Evolutionary conservation across 1,284 basidiomycete species (phyloP), one percentile per base, ranked within the genome.

Genomic region (Ceratobasidium theobromae): DNA sequence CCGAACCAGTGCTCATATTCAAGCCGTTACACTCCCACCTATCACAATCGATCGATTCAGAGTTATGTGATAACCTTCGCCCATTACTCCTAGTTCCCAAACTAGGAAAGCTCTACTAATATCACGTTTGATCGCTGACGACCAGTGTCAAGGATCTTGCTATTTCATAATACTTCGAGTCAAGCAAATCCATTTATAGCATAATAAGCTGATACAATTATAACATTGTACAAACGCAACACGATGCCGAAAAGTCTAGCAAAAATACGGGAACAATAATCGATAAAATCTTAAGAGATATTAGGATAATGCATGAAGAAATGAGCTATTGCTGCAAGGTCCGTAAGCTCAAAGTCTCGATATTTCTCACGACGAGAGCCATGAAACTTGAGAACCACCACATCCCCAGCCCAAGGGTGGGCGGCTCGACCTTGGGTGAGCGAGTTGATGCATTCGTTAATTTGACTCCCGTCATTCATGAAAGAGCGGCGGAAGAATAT

Each of bases 401-500:
- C 35, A 51, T 70, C 69, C 16, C 69, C 69, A 65, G 54, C 48
- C 55, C 54, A 65, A 21, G 14, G 30, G 32, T 66, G 67, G 4
- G 46, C 53, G n/a, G 64, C 51, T 38, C 38, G 32, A 53, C 53
- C 68, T 41, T 65, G 52, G 23, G 67, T 66, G 14, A 68, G 38
- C 18, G 28, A 28, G 25, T 51, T 27, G 33, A 57, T 58, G 4
- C 43, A 66, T 30, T 51, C 51, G 48, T 58, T 58, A 18, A 45
- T 28, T 21, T 27, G 65, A 9, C 69, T 65, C 18, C 68, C 69
- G 43, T 70, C 68, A 18, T 53, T 54, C 43, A 69, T 65, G 21
- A 68, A 68, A 38, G 46, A 54, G 12, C 65, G 57, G 18, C 69
- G 69, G 55, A 69, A 70, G 25, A 69, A 69, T 28, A 69, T 38